phyloP scores from a whole-genome alignment of 1,139 yeast species.

The Pichia sp. region DNA sequence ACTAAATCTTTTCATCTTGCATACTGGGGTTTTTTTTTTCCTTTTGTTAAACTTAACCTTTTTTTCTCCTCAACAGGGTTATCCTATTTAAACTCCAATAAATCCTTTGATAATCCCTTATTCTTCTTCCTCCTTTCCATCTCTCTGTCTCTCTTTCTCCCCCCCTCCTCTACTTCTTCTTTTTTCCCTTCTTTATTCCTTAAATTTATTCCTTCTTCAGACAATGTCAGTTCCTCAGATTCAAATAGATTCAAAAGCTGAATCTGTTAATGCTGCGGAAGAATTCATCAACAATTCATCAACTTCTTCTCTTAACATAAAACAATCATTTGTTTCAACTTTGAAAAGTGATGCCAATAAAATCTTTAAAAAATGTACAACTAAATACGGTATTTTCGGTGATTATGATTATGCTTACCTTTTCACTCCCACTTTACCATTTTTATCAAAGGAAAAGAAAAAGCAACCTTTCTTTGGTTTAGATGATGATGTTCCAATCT shows the following conservation, averaged over 20 bases:
- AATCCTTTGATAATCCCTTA: not conserved
- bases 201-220: not conserved
- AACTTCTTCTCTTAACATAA: not conserved
- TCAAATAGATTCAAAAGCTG: not conserved
- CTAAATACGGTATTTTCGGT: constrained; percentile 73
- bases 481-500: constrained; percentile 69
- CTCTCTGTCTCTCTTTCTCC: not conserved
- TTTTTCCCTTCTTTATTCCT: not conserved
- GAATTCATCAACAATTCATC: not conserved
- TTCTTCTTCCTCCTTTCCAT: not conserved
- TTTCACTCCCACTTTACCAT: constrained; percentile 74
- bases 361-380: constrained; percentile 33
- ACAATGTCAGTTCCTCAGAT: not conserved
- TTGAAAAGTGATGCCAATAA: not conserved
- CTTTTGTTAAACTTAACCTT: no score
- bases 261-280: not conserved
- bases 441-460: constrained; percentile 40
- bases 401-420: constrained; percentile 75
- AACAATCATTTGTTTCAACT: not conserved
- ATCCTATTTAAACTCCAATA: not conserved
- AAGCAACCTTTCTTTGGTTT: constrained; percentile 78
- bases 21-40: no score
- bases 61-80: no score
- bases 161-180: not conserved
- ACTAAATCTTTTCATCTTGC: no score